phyloP scores from a whole-genome alignment of 352 stramenopile species.

The Phytophthora citrophthora region DNA sequence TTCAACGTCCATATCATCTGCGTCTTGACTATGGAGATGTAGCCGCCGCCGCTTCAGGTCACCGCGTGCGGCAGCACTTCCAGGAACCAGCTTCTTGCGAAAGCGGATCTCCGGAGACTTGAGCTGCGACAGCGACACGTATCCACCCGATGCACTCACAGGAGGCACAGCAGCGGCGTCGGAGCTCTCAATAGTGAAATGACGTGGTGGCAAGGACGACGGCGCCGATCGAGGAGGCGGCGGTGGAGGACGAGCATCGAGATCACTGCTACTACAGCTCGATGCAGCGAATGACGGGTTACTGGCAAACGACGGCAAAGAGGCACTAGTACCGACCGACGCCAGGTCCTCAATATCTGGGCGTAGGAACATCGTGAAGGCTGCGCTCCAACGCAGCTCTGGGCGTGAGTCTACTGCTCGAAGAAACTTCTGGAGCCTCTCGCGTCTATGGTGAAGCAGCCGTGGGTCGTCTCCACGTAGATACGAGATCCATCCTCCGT shows the following conservation, averaged over 20 bases:
- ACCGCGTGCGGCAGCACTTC: constrained; percentile 46
- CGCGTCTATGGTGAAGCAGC: constrained; percentile 68
- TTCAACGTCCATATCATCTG: constrained; percentile 30
- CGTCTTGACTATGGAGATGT: constrained; percentile 46
- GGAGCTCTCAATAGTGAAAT: constrained; percentile 13
- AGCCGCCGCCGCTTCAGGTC: constrained; percentile 67
- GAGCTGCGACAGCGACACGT: constrained; percentile 78
- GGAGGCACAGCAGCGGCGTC: constrained; percentile 28
- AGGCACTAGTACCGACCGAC: constrained; percentile 4
- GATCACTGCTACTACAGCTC: constrained; percentile 30
- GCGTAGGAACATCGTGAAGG: constrained; percentile 68
- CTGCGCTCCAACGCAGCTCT: constrained; percentile 63
- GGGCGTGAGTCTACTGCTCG: constrained; percentile 63
- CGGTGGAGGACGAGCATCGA: constrained; percentile 22
- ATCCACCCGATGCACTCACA: constrained; percentile 58
- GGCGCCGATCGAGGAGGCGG: constrained; percentile 24
- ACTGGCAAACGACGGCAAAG: constrained; percentile 34
- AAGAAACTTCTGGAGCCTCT: constrained; percentile 69
- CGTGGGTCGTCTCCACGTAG: constrained; percentile 76
- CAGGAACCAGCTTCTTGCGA: constrained; percentile 45
- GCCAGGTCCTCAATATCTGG: constrained; percentile 60
- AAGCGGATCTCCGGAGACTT: constrained; percentile 83
- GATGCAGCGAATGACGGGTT: constrained; percentile 30
- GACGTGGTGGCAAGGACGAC: constrained; percentile 25
- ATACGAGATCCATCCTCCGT: constrained; percentile 75